phyloP scores from a whole-genome alignment of 257 asterid genomes.

The Solanum medicagineum region DNA sequence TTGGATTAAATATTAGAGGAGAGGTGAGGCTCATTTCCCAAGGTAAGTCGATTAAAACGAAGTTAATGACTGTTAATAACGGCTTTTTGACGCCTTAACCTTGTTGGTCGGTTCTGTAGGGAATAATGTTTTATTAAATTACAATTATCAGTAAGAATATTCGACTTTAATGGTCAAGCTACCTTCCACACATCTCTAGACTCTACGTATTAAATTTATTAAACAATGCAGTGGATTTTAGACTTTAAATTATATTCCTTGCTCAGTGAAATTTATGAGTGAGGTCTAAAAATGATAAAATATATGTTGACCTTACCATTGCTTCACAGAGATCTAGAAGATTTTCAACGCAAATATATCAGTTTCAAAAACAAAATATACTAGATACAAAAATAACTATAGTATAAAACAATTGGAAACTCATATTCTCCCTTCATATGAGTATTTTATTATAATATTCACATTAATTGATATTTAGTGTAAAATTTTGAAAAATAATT shows the following conservation, averaged over 20 bases:
- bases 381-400: no score
- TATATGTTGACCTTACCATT: accelerated
- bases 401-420: no score
- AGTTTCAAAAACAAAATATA: no score
- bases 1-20: neutral
- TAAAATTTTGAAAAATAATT: neutral
- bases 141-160: neutral
- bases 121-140: neutral
- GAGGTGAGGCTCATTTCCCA: neutral
- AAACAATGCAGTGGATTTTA: neutral
- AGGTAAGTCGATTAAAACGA: neutral
- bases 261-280: no score
- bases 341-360: no score
- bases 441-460: neutral
- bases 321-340: accelerated
- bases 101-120: neutral
- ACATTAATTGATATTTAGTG: neutral
- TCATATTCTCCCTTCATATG: neutral
- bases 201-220: neutral
- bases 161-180: neutral
- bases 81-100: neutral
- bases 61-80: neutral
- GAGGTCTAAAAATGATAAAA: no score
- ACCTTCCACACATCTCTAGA: neutral
- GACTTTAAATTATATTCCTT: neutral